A percentile compares a stretch with the other conserved stretches of the same genome.
phyloP scores from a whole-genome alignment of 768 basidiomycete genomes.

The Mycena kentingensis region DNA sequence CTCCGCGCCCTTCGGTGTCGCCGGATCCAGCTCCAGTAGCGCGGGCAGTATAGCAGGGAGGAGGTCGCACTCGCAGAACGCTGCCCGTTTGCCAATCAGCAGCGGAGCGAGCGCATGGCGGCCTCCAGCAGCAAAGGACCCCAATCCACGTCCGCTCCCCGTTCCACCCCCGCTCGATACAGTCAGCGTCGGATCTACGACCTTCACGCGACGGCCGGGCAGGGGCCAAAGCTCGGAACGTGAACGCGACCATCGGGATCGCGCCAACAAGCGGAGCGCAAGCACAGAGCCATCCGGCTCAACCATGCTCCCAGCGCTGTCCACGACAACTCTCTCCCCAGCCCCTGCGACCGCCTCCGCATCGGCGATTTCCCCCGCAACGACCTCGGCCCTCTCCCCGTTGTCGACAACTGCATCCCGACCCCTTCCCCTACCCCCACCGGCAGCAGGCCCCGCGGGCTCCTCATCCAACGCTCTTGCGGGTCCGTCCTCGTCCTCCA shows the following conservation, averaged over 20 bases:
- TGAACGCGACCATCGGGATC: not conserved
- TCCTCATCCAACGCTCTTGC: not conserved
- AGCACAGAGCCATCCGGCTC: conserved; percentile 14
- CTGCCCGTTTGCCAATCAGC: conserved; percentile 8
- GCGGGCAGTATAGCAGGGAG: not conserved
- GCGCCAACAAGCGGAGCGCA: not conserved
- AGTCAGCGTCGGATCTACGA: conserved; percentile 5
- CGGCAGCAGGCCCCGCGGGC: not conserved
- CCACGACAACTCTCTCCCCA: not conserved
- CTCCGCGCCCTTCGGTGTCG: not conserved
- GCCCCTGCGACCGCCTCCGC: not conserved
- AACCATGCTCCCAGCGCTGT: conserved; percentile 2
- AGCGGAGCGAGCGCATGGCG: not conserved
- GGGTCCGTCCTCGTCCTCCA: not conserved
- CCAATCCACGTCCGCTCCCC: conserved; percentile 13
- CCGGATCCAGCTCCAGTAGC: not conserved
- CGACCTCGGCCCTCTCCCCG: not conserved
- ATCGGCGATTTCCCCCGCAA: not conserved
- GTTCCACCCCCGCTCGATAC: conserved; percentile 18
- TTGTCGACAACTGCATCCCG: not conserved
- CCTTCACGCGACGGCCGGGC: conserved; percentile 6
- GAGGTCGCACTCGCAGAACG: not conserved
- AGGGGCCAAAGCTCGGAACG: not conserved
- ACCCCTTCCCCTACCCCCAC: not conserved
- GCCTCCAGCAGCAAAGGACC: not conserved